These are phyloP conservation scores for Wickerhamomyces sp. DNA, from an alignment of 1,139 yeast genomes.

Conservation along the genomic window DNA sequence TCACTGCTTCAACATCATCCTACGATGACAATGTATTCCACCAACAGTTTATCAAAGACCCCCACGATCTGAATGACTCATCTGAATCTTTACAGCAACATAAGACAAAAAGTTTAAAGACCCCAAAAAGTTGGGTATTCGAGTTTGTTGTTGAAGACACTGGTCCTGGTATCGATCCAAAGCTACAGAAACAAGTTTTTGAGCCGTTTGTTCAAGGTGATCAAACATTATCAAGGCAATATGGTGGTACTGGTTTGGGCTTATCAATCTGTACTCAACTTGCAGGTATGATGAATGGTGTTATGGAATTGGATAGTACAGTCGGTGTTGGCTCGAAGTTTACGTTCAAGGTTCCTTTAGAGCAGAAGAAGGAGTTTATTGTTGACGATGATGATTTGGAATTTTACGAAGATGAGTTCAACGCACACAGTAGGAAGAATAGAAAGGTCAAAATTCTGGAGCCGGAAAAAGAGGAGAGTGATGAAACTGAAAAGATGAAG, in stretches of 20 bases:
- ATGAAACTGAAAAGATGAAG: background rate
- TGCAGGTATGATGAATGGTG: constrained; percentile 85
- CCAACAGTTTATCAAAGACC: constrained; percentile 37
- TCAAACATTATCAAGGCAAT: constrained; percentile 83
- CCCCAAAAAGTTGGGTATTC: constrained; percentile 51
- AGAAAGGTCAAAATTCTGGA: constrained; percentile 36
- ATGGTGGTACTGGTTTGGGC: constrained; percentile 96
- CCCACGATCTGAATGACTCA: constrained; percentile 5
- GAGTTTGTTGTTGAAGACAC: constrained; percentile 81
- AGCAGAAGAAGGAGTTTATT: constrained; percentile 59
- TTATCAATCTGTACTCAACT: constrained; percentile 88
- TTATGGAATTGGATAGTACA: constrained; percentile 61
- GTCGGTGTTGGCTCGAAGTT: constrained; percentile 80
- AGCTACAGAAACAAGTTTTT: constrained; percentile 76
- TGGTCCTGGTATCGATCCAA: constrained; percentile 87
- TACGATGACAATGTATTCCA: constrained; percentile 51
- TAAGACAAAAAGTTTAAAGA: constrained; percentile 27
- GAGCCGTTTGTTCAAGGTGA: constrained; percentile 98
- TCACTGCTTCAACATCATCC: constrained; percentile 46
- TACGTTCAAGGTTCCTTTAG: constrained; percentile 71
- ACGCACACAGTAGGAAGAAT: constrained; percentile 33
- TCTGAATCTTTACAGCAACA: constrained; percentile 18
- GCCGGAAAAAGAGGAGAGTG: constrained; percentile 8
- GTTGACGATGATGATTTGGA: constrained; percentile 27
- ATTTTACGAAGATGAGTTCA: constrained; percentile 43